Evolutionary conservation across 805 yeast species (phyloP), one percentile per base, ranked within the genome.

Genomic region (Teunomyces kruisii): DNA sequence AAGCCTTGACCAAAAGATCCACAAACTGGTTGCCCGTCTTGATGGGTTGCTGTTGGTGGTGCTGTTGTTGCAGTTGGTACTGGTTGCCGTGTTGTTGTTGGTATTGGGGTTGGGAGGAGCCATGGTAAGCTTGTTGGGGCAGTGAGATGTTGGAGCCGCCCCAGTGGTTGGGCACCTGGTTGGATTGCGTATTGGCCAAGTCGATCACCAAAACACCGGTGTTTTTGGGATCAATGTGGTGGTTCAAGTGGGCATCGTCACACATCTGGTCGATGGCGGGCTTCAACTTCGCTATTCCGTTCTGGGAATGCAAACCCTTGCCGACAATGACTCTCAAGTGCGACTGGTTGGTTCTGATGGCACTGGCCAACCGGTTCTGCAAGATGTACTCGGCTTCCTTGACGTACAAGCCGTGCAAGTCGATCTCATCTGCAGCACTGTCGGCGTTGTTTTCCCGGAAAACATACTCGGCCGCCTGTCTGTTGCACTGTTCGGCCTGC

Each of bases 261-360:
- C 97, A 89, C 58, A 88, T 66, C 40, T 80, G 76, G 58, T 88
- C 94, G 14, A 90, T 81, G 0, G 97, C 97, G 2, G 97, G 97
- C 63, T 85, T 87, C 54, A 92, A 67, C 64, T 90, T 91, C 33
- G 96, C 91, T 42, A 88, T 79, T 10, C 95, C 96, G 52, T 81
- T 74, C 43, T 76, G 74, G 1, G 96, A 88, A 62, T 91, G 98
- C 33, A 81, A 59, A 6, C 97, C 98, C 65, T 92, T 92, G 8
- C 98, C 98, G 8, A 90, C 97, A 62, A 92, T 91, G 15, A 89
- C 94, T 51, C 81, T 79, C 36, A 92, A 68, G 40, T 77, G 79
- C 2, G 76, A 64, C 58, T 88, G 94, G 44, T 78, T 70, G 27
- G 75, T 67, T 17, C 80, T 69, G 12, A 80, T 74, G 43, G 83